Evolutionary conservation across 2,329 filamentous ascomycete genomes (phyloP).

Genomic region (Colletotrichum lentis): DNA sequence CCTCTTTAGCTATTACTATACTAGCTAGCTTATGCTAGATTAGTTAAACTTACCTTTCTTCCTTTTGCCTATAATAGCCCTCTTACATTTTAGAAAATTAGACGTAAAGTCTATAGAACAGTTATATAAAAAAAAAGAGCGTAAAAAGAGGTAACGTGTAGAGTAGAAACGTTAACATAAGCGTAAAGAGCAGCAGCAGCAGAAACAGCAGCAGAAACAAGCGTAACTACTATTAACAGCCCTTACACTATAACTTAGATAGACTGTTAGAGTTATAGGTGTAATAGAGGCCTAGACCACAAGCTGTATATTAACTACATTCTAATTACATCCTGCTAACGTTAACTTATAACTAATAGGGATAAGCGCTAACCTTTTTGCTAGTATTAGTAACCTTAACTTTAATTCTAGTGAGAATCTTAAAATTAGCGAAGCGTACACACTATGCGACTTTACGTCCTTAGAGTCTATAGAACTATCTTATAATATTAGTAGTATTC

Average conservation of each 20-base stretch:
- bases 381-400: background rate
- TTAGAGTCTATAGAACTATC: background rate
- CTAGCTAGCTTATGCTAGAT: slow-evolving; percentile 4
- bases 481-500: background rate
- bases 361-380: background rate
- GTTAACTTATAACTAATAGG: background rate
- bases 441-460: background rate
- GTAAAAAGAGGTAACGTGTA: background rate
- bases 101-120: background rate
- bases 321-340: background rate
- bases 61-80: background rate
- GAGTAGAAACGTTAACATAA: slow-evolving; percentile 5
- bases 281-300: background rate
- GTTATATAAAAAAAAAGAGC: slow-evolving; percentile 3
- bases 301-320: slow-evolving; percentile 2
- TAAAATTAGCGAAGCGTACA: background rate
- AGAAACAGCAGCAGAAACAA: background rate
- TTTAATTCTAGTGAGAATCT: background rate
- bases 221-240: background rate
- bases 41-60: background rate
- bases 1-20: background rate
- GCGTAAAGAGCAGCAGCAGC: background rate
- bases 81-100: background rate
- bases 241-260: background rate
- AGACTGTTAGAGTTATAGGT: background rate